Evolutionary conservation across 306 rosid species (phyloP).

Genomic region (Cercis canadensis): DNA sequence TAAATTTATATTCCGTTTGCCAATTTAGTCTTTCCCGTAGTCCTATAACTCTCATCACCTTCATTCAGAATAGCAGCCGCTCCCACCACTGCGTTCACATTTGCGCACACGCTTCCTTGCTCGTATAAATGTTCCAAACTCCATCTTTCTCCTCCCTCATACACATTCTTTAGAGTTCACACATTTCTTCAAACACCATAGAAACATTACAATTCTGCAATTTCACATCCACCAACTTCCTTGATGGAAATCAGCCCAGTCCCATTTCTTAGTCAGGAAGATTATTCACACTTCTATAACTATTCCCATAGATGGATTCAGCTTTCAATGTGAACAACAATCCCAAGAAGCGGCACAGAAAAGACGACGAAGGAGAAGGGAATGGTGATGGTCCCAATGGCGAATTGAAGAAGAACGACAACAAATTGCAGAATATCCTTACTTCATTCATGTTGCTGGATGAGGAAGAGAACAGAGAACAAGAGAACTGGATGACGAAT

Average conservation of each 20-base stretch:
- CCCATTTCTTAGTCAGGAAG: conserved; percentile 47
- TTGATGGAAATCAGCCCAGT: conserved; percentile 49
- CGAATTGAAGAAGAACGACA: conserved; percentile 20
- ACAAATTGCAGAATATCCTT: conserved; percentile 43
- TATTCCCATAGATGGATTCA: conserved; percentile 40
- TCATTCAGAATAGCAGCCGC: no score
- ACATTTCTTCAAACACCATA: conserved; percentile 22
- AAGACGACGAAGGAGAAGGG: conserved; percentile 1
- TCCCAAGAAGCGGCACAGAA: conserved; percentile 27
- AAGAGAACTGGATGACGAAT: conserved; percentile 34
- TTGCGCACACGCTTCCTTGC: conserved; percentile 46
- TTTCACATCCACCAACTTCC: no score
- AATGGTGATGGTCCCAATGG: conserved; percentile 25
- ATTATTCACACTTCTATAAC: conserved; percentile 31
- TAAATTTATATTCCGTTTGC: no score
- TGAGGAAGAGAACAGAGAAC: conserved; percentile 52
- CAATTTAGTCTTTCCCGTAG: no score
- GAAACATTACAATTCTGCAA: neutral
- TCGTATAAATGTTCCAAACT: neutral
- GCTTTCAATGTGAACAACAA: conserved; percentile 22
- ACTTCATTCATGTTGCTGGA: conserved; percentile 51
- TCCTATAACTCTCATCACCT: no score
- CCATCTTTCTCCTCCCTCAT: neutral
- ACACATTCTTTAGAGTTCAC: conserved; percentile 6
- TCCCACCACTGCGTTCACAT: conserved; percentile 48